These are phyloP conservation scores for Senna tora DNA, from an alignment of 306 rosid species.

Conservation along the genomic window DNA sequence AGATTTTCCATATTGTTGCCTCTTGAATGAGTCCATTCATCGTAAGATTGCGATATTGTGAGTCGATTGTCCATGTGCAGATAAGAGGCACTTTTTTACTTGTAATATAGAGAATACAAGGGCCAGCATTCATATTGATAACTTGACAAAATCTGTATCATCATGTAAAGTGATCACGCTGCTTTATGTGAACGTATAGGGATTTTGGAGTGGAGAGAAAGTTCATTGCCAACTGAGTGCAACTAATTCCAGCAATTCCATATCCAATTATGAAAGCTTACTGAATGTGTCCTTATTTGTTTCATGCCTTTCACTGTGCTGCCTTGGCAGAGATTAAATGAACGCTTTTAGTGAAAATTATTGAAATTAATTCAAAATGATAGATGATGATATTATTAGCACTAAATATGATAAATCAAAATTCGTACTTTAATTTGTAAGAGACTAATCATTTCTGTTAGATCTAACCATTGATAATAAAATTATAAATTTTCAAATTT, in stretches of 20 bases:
- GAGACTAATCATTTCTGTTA: no score
- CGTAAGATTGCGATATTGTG: conserved; percentile 7
- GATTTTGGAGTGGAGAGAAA: not conserved
- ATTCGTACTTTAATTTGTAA: no score
- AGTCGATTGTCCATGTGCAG: conserved; percentile 27
- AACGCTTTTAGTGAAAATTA: not conserved
- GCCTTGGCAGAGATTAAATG: not conserved
- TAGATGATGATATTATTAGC: no score
- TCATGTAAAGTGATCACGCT: conserved; percentile 26
- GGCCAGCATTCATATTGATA: not conserved
- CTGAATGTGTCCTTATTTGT: no score
- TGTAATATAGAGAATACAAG: conserved; percentile 22
- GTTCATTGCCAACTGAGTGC: not conserved
- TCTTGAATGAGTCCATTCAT: conserved; percentile 22
- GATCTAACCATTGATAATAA: no score
- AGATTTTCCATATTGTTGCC: conserved; percentile 29
- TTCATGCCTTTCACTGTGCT: not conserved
- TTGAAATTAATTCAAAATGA: not conserved
- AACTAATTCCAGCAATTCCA: no score
- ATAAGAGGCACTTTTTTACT: conserved; percentile 29
- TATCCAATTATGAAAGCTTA: no score
- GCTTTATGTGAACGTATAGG: conserved; percentile 1
- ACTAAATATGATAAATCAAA: no score
- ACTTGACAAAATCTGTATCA: conserved; percentile 13
- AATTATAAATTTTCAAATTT: no score